A percentile compares a stretch with the other conserved stretches of the same genome.
Evolutionary conservation across 225 moss, liverwort and hornwort genomes (phyloP).

Genomic region (Neckera pumila): DNA sequence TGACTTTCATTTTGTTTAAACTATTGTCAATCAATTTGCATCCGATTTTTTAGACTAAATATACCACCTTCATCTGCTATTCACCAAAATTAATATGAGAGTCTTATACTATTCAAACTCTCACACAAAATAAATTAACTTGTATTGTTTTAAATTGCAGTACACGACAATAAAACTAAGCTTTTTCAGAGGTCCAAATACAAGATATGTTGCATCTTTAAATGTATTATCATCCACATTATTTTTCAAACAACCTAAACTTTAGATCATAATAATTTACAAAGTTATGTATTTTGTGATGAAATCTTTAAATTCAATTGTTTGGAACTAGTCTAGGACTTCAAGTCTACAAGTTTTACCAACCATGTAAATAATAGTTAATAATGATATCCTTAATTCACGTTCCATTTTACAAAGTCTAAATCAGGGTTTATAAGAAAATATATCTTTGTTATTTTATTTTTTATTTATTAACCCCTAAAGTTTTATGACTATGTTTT

Average conservation of each 20-base stretch:
- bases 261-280: neutral
- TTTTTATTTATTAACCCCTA: too few species aligned
- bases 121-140: neutral
- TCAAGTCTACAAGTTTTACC: too few species aligned
- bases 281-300: neutral
- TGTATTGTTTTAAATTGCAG: neutral
- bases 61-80: neutral
- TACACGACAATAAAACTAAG: neutral
- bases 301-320: too few species aligned
- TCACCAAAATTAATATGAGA: neutral
- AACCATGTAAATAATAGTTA: too few species aligned
- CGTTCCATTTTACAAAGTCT: too few species aligned
- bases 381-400: too few species aligned
- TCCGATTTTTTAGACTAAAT: accelerated
- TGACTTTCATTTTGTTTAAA: neutral
- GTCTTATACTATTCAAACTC: neutral
- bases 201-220: neutral
- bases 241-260: neutral
- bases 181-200: neutral
- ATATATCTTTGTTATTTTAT: too few species aligned
- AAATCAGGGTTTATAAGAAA: too few species aligned
- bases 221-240: neutral
- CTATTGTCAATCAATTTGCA: neutral
- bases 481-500: too few species aligned
- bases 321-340: too few species aligned